Percentiles rank a stretch among this genome's conserved stretches.
These are phyloP conservation scores for Chytriomyces sp. DNA, from an alignment of 192 early-diverging fungal species.

Conservation along the genomic window DNA sequence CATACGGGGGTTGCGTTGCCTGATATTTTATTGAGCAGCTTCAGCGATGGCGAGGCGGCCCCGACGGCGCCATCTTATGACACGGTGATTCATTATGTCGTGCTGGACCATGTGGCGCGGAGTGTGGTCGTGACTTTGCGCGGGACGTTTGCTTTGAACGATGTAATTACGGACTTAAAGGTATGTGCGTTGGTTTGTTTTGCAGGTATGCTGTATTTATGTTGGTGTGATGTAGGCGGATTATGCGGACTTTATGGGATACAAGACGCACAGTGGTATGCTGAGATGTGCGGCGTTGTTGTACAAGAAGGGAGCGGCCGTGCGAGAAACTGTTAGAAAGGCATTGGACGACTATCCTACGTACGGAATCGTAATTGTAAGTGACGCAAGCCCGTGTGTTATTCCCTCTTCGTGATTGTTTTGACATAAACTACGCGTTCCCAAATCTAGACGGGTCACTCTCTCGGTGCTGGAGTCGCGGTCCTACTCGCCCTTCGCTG, in stretches of 20 bases:
- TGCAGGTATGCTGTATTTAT: too few relatives aligned
- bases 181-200: too few relatives aligned
- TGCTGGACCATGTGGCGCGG: conserved; percentile 42
- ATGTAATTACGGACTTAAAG: conserved; percentile 48
- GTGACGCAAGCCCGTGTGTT: not conserved
- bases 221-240: too few relatives aligned
- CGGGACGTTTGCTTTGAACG: conserved; percentile 56
- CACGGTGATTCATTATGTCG: conserved; percentile 51
- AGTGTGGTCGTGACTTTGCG: conserved; percentile 52
- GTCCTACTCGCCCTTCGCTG: conserved; percentile 63
- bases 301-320: conserved; percentile 65
- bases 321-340: conserved; percentile 70
- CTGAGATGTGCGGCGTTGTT: conserved; percentile 75
- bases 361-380: conserved; percentile 63
- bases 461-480: conserved; percentile 84
- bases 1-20: conserved; percentile 54
- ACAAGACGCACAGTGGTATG: conserved; percentile 79
- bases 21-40: conserved; percentile 52
- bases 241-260: conserved; percentile 40
- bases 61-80: conserved; percentile 28
- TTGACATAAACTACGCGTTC: not conserved
- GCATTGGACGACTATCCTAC: conserved; percentile 74
- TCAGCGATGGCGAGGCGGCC: not conserved
- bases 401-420: conserved; percentile 13
- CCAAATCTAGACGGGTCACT: conserved; percentile 72